Percentiles rank a stretch among this genome's conserved stretches.
These are phyloP conservation scores for Solanum gandarillasii DNA, from an alignment of 257 asterid genomes.

Conservation along the genomic window DNA sequence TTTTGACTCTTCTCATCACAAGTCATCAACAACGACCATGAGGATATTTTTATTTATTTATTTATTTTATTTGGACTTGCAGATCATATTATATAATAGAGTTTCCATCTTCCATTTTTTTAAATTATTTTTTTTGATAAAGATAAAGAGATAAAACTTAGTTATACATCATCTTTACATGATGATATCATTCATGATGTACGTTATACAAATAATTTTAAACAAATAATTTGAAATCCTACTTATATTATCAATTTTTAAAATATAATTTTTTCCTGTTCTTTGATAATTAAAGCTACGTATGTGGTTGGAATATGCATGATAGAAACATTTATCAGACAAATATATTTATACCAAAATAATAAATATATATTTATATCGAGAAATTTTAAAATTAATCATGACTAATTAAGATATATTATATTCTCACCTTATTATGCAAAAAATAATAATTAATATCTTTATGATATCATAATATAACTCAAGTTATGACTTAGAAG, in stretches of 20 bases:
- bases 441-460: no score
- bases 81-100: neutral
- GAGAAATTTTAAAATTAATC: neutral
- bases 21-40: neutral
- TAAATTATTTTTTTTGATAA: neutral
- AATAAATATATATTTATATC: neutral
- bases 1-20: neutral
- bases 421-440: neutral
- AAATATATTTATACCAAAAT: neutral
- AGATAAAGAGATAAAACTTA: neutral
- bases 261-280: neutral
- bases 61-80: neutral
- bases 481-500: no score
- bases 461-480: no score
- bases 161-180: neutral
- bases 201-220: neutral
- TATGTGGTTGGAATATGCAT: neutral
- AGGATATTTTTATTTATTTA: neutral
- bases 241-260: neutral
- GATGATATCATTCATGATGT: neutral
- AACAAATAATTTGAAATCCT: neutral
- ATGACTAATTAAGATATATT: neutral
- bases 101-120: neutral
- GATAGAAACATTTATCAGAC: neutral
- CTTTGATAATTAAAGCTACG: neutral